Percentiles rank a stretch among this genome's conserved stretches.
These are phyloP conservation scores for Colletotrichum agaves DNA, from an alignment of 2,329 filamentous ascomycete species.

Conservation along the genomic window DNA sequence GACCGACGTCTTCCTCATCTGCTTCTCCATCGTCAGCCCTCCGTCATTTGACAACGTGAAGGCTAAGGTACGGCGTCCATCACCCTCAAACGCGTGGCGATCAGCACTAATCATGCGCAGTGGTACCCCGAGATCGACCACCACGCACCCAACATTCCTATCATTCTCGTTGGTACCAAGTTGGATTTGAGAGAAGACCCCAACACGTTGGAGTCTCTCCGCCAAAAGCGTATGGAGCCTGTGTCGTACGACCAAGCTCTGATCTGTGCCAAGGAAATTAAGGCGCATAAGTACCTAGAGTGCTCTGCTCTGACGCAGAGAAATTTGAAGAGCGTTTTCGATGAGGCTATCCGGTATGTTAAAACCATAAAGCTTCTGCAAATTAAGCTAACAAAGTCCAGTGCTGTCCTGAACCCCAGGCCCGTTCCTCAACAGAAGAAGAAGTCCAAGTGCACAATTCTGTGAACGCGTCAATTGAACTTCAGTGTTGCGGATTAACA, in stretches of 20 bases:
- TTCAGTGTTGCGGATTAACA: constrained; percentile 27
- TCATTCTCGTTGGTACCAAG: constrained; percentile 97
- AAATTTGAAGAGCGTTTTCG: constrained; percentile 98
- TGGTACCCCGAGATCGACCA: constrained; percentile 99
- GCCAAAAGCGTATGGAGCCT: constrained; percentile 95
- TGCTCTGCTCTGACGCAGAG: constrained; percentile 97
- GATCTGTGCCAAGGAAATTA: constrained; percentile 90
- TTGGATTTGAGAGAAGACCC: constrained; percentile 93
- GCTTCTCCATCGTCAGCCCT: constrained; percentile 97
- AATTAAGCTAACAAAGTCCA: constrained; percentile 48
- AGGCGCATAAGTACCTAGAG: constrained; percentile 96
- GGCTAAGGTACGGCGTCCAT: constrained; percentile 78
- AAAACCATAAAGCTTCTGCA: constrained; percentile 35
- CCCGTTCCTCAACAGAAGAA: constrained; percentile 68
- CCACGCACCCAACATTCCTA: constrained; percentile 93
- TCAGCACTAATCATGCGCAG: constrained; percentile 56
- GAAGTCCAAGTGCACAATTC: constrained; percentile 75
- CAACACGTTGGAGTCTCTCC: constrained; percentile 81
- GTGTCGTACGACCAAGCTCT: constrained; percentile 94
- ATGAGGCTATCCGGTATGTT: constrained; percentile 94
- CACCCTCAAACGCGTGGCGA: not conserved
- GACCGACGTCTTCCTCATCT: constrained; percentile 98
- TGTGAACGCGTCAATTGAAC: constrained; percentile 57
- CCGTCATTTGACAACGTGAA: constrained; percentile 99
- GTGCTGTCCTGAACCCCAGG: constrained; percentile 77